These are phyloP conservation scores for Globisporangium viniferum DNA, from an alignment of 352 stramenopile species.

Conservation along the genomic window DNA sequence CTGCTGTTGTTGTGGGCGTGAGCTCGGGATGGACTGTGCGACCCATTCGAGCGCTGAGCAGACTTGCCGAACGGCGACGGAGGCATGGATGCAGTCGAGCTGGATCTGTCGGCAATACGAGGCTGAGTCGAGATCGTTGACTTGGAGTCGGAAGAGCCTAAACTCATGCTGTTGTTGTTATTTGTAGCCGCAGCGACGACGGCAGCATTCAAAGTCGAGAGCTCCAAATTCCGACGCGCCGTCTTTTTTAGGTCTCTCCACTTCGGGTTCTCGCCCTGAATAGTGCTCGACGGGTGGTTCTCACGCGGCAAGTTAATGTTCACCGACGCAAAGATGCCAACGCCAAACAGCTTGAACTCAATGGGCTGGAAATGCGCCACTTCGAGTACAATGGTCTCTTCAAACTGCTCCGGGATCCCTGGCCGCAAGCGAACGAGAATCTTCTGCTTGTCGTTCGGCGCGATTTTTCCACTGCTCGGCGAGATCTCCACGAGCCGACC, in stretches of 20 bases:
- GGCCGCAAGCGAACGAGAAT: conserved; percentile 86
- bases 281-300: conserved; percentile 47
- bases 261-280: conserved; percentile 56
- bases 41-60: conserved; percentile 19
- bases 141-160: conserved; percentile 44
- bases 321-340: conserved; percentile 90
- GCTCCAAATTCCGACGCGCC: conserved; percentile 42
- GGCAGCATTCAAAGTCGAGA: conserved; percentile 23
- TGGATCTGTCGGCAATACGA: conserved; percentile 33
- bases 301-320: conserved; percentile 86
- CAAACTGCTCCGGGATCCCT: conserved; percentile 83
- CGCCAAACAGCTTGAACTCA: conserved; percentile 84
- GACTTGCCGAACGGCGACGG: conserved; percentile 17
- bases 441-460: conserved; percentile 86
- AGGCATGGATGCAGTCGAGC: conserved; percentile 26
- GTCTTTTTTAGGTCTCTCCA: conserved; percentile 74
- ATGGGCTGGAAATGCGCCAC: conserved; percentile 94
- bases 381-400: conserved; percentile 89
- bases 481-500: conserved; percentile 68
- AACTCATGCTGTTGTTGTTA: conserved; percentile 5
- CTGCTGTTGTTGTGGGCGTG: conserved; percentile 14
- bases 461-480: conserved; percentile 81
- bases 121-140: conserved; percentile 42
- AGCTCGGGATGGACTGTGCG: conserved; percentile 21
- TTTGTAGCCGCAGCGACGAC: conserved; percentile 20